These are phyloP conservation scores for Spergularia marina DNA, from an alignment of 148 eudicot species.

Conservation along the genomic window DNA sequence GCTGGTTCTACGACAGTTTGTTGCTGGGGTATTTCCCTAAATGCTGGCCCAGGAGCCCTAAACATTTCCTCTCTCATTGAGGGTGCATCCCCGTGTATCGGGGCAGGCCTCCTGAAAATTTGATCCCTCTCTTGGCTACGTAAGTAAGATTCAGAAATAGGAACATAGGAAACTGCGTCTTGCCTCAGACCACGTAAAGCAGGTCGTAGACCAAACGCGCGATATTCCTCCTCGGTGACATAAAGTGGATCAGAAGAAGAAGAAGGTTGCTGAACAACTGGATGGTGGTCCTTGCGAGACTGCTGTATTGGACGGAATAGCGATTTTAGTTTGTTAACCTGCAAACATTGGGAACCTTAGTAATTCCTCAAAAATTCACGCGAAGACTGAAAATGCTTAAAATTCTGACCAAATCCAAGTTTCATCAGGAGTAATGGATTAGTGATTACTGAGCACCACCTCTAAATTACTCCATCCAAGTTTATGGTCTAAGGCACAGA, in stretches of 20 bases:
- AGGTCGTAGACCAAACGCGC: slow-evolving; percentile 52
- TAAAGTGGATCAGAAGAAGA: slow-evolving; percentile 33
- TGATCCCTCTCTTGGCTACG: slow-evolving; percentile 30
- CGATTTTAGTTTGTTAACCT: slow-evolving; percentile 54
- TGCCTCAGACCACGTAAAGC: slow-evolving; percentile 25
- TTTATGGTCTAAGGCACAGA: too few species aligned
- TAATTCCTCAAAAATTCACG: neutral
- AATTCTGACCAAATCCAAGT: neutral
- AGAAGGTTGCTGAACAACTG: slow-evolving; percentile 21
- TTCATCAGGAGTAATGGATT: neutral
- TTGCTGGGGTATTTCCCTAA: slow-evolving; percentile 11
- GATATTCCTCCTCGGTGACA: slow-evolving; percentile 53
- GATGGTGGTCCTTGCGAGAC: slow-evolving; percentile 29
- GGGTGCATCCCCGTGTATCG: slow-evolving; percentile 17
- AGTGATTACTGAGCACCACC: neutral
- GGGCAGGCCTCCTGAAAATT: slow-evolving; percentile 24
- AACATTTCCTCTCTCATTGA: slow-evolving; percentile 18
- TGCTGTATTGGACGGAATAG: slow-evolving; percentile 47
- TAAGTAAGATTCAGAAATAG: slow-evolving; percentile 27
- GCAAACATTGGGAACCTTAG: slow-evolving; percentile 21
- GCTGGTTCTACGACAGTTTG: slow-evolving; percentile 1
- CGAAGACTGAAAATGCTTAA: neutral
- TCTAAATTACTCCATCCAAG: too few species aligned
- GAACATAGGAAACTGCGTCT: slow-evolving; percentile 16
- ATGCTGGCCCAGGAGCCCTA: slow-evolving; percentile 2